Percentiles rank a stretch among this genome's conserved stretches.
These are phyloP conservation scores for Nemania sp. DNA, from an alignment of 2,329 filamentous ascomycete species.

Conservation along the genomic window DNA sequence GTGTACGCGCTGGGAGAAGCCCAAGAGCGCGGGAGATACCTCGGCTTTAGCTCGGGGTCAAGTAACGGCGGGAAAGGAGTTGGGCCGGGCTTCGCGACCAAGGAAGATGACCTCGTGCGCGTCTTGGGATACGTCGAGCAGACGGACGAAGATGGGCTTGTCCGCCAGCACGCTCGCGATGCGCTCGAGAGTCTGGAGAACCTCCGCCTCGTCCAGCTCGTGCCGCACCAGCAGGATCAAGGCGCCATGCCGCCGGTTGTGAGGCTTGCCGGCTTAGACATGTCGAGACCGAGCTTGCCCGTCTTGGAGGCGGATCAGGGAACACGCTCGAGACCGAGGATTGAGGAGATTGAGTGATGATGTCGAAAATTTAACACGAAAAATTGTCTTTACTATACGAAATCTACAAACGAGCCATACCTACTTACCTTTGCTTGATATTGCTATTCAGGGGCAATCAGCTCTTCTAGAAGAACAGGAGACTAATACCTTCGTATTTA, in stretches of 20 bases:
- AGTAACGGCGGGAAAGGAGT: conserved; percentile 44
- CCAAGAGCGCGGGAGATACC: conserved; percentile 36
- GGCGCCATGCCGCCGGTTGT: conserved; percentile 33
- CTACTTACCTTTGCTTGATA: not conserved
- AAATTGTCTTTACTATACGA: not conserved
- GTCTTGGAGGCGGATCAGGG: conserved; percentile 22
- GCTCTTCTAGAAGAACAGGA: no score
- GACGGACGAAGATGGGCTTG: conserved; percentile 71
- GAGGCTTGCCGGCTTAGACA: conserved; percentile 46
- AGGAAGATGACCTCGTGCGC: conserved; percentile 63
- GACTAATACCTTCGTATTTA: no score
- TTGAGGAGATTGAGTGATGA: conserved; percentile 42
- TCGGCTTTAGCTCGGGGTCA: not conserved
- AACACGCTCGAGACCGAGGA: conserved; percentile 32
- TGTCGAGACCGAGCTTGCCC: conserved; percentile 35
- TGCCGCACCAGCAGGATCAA: conserved; percentile 44
- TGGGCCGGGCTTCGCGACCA: conserved; percentile 55
- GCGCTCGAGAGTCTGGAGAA: conserved; percentile 69
- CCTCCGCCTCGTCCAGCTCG: conserved; percentile 59
- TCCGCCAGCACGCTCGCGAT: conserved; percentile 67
- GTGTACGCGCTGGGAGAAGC: conserved; percentile 62
- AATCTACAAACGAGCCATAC: not conserved
- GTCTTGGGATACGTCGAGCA: conserved; percentile 66
- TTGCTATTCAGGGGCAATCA: not conserved
- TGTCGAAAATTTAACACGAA: not conserved